Evolutionary conservation across 306 rosid species (phyloP).

Genomic region (Pueraria montana): DNA sequence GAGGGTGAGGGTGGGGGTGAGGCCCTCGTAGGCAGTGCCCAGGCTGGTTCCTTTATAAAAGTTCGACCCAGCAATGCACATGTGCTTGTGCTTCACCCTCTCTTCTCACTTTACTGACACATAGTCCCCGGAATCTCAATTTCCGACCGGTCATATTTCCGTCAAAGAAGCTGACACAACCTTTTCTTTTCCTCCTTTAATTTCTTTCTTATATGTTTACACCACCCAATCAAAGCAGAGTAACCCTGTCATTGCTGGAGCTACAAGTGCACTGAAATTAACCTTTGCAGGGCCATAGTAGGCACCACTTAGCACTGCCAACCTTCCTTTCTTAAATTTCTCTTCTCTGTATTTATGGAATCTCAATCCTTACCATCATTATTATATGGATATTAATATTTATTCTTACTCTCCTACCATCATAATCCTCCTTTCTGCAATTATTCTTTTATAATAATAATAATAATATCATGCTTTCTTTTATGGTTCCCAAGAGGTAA

Average conservation of each 20-base stretch:
- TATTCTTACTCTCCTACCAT: neutral
- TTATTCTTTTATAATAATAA: neutral
- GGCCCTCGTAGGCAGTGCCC: neutral
- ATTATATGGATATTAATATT: neutral
- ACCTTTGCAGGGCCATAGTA: constrained; percentile 40
- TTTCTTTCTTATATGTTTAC: constrained; percentile 8
- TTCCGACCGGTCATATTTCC: constrained; percentile 48
- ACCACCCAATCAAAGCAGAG: constrained; percentile 22
- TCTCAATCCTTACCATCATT: constrained; percentile 44
- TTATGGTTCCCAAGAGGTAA: constrained; percentile 47
- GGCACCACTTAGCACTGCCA: constrained; percentile 20
- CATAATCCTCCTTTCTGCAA: constrained; percentile 47
- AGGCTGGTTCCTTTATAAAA: constrained; percentile 29
- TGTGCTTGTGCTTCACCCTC: constrained; percentile 3
- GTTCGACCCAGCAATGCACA: constrained; percentile 43
- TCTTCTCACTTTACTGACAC: constrained; percentile 20
- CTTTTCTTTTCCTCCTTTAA: constrained; percentile 47
- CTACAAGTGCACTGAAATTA: constrained; percentile 44
- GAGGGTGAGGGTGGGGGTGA: neutral
- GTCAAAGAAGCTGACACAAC: constrained; percentile 49
- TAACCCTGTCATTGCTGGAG: constrained; percentile 15
- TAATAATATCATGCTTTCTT: neutral
- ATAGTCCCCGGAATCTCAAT: constrained; percentile 43
- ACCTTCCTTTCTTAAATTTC: neutral
- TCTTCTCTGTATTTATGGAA: constrained; percentile 42